Evolutionary conservation across 2,329 filamentous ascomycete species (phyloP).

Genomic region (Diaporthe sp.): DNA sequence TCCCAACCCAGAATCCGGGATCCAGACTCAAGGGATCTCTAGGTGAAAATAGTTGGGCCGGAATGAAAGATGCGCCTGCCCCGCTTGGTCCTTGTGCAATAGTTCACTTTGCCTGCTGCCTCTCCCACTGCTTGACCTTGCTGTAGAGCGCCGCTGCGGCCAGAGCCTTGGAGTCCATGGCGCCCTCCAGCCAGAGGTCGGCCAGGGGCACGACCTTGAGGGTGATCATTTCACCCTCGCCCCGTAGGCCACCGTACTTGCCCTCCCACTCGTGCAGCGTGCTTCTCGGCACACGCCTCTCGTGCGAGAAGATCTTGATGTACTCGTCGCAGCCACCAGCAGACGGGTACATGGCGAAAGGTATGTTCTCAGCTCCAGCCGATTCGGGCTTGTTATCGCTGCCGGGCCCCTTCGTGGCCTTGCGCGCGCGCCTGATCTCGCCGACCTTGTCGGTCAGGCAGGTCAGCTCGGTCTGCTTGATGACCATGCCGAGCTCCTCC

Average conservation of each 20-base stretch:
- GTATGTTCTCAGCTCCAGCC: constrained; percentile 52
- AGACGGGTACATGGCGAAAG: constrained; percentile 68
- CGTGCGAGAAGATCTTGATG: constrained; percentile 70
- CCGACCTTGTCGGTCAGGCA: constrained; percentile 59
- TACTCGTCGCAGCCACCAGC: constrained; percentile 73
- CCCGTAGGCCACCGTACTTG: constrained; percentile 68
- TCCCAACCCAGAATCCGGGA: neutral
- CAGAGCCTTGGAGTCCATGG: constrained; percentile 71
- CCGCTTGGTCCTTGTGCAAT: neutral
- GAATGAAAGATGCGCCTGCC: neutral
- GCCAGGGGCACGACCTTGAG: constrained; percentile 69
- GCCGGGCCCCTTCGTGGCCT: constrained; percentile 54
- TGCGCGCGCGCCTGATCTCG: constrained; percentile 56
- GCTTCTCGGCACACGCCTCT: constrained; percentile 63
- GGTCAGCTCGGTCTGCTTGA: constrained; percentile 60
- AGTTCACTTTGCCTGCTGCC: constrained; percentile 16
- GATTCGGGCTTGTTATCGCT: constrained; percentile 41
- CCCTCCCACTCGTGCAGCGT: constrained; percentile 69
- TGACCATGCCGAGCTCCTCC: constrained; percentile 70
- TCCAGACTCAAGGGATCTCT: neutral
- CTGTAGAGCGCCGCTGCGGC: constrained; percentile 64
- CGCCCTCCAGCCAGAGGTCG: constrained; percentile 70
- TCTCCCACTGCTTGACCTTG: constrained; percentile 60
- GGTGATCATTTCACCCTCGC: constrained; percentile 73
- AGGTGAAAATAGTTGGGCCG: neutral